phyloP scores from a whole-genome alignment of 192 early-diverging fungal genomes.

The Irineochytrium annulatum region DNA sequence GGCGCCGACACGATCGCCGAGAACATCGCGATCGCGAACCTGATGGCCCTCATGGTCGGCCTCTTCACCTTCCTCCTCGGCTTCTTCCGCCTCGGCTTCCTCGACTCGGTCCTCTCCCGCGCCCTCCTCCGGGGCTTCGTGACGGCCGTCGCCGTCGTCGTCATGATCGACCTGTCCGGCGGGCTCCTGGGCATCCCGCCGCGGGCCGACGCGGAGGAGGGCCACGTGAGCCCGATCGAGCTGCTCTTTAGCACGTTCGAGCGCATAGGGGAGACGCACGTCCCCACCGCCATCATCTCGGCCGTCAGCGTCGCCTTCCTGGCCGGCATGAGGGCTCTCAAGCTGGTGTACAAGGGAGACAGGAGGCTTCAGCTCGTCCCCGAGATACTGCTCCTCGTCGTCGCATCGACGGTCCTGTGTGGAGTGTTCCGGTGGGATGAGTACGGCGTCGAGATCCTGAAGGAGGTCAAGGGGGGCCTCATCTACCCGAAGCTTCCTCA shows the following conservation, averaged over 20 bases:
- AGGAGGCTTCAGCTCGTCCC: constrained; percentile 70
- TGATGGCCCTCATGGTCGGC: constrained; percentile 83
- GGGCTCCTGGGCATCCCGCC: constrained; percentile 64
- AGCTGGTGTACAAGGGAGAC: constrained; percentile 39
- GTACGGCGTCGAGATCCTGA: constrained; percentile 75
- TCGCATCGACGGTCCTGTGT: constrained; percentile 66
- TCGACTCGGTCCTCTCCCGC: constrained; percentile 92
- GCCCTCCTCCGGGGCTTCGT: constrained; percentile 95
- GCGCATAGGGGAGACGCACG: constrained; percentile 64
- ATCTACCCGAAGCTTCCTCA: constrained; percentile 59
- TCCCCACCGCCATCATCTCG: constrained; percentile 67
- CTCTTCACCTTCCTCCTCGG: constrained; percentile 89
- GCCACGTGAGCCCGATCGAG: constrained; percentile 75
- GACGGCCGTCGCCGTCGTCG: constrained; percentile 86
- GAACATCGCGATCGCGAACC: constrained; percentile 53
- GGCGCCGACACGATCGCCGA: constrained; percentile 36
- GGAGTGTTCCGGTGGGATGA: constrained; percentile 63
- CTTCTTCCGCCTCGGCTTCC: constrained; percentile 94
- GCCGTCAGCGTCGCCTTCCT: constrained; percentile 68
- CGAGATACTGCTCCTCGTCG: constrained; percentile 86
- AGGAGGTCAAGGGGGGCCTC: constrained; percentile 53
- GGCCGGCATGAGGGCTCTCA: constrained; percentile 49
- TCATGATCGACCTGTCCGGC: constrained; percentile 84
- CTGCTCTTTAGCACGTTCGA: constrained; percentile 65
- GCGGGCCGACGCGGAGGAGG: neutral